These are phyloP conservation scores for Didymella pomorum DNA, from an alignment of 2,329 filamentous ascomycete genomes.

Conservation along the genomic window DNA sequence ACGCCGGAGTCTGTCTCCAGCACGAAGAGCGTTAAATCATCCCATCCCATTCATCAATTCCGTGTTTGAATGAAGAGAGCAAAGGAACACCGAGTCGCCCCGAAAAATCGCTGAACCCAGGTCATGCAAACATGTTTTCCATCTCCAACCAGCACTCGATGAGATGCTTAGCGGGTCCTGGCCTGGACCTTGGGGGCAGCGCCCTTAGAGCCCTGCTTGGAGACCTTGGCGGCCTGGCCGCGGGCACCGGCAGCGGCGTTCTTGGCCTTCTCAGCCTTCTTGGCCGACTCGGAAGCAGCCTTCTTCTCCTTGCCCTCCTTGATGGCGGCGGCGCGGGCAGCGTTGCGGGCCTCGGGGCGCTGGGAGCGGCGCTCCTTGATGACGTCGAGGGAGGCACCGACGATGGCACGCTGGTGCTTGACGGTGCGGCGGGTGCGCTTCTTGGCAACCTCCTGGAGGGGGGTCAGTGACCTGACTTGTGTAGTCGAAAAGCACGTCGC, in stretches of 20 bases:
- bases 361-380: constrained; percentile 98
- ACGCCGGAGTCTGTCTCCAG: constrained; percentile 39
- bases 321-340: constrained; percentile 88
- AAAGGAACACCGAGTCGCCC: constrained; percentile 43
- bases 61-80: constrained; percentile 36
- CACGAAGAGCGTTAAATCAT: constrained; percentile 42
- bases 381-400: constrained; percentile 98
- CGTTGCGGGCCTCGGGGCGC: constrained; percentile 94
- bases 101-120: constrained; percentile 41
- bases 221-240: constrained; percentile 82
- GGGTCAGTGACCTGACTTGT: constrained; percentile 21
- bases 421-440: constrained; percentile 98
- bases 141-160: constrained; percentile 19
- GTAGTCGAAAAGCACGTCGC: constrained; percentile 20
- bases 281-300: constrained; percentile 81
- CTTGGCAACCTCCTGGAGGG: constrained; percentile 93
- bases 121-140: constrained; percentile 33
- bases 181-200: constrained; percentile 83
- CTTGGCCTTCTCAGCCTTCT: constrained; percentile 99
- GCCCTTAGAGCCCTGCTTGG: constrained; percentile 98
- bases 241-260: constrained; percentile 74
- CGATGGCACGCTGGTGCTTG: constrained; percentile 98
- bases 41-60: constrained; percentile 44
- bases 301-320: constrained; percentile 99
- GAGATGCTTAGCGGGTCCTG: constrained; percentile 76